phyloP scores from a whole-genome alignment of 257 asterid species.

The Plantago ovata region DNA sequence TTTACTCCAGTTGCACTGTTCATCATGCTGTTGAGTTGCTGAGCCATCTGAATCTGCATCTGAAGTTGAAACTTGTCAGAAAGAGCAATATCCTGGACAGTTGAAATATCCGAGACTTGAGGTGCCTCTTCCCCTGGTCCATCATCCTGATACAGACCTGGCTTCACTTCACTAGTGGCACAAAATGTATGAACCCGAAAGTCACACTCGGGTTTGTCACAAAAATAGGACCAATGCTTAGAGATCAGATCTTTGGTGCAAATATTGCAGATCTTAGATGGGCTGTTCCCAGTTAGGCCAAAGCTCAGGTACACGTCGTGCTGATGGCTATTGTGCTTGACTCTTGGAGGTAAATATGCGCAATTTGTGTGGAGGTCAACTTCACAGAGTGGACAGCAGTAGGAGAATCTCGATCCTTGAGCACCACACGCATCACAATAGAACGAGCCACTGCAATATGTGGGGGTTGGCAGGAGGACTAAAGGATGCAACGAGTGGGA shows the following conservation, averaged over 20 bases:
- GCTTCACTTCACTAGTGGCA: constrained; percentile 55
- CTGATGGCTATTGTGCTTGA: constrained; percentile 35
- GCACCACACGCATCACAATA: constrained; percentile 55
- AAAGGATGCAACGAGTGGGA: constrained; percentile 53
- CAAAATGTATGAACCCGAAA: constrained; percentile 53
- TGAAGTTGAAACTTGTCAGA: constrained; percentile 29
- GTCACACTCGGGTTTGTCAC: constrained; percentile 37
- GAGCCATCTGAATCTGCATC: constrained; percentile 36
- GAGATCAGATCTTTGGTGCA: constrained; percentile 32
- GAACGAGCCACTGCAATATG: constrained; percentile 62
- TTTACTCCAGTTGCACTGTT: background rate
- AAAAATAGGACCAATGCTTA: constrained; percentile 45
- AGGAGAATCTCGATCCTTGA: constrained; percentile 48
- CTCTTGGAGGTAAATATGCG: constrained; percentile 41
- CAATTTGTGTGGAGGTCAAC: constrained; percentile 62
- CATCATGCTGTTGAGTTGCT: background rate
- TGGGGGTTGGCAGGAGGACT: constrained; percentile 44
- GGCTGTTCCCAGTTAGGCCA: constrained; percentile 1
- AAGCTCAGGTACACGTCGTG: constrained; percentile 37
- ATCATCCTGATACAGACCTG: constrained; percentile 41
- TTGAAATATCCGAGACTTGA: background rate
- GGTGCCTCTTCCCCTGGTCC: constrained; percentile 12
- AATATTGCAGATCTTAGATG: constrained; percentile 30
- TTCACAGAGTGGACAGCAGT: constrained; percentile 54
- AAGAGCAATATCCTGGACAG: constrained; percentile 3